A percentile compares a stretch with the other conserved stretches of the same genome.
Evolutionary conservation across 1,284 basidiomycete species (phyloP).

Genomic region (Pseudozyma sp.): DNA sequence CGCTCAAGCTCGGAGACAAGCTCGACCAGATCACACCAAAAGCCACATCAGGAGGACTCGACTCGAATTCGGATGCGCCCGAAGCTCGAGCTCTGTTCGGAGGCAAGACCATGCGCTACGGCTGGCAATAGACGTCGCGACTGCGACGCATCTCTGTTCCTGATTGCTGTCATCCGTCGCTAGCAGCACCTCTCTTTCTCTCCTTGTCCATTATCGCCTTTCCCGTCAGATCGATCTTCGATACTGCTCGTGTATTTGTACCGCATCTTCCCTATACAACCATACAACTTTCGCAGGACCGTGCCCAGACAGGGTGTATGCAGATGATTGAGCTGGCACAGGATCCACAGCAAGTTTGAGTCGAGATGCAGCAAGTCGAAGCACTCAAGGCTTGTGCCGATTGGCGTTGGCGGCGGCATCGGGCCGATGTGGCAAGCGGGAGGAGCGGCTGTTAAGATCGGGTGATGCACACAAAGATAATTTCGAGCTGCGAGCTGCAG

Average conservation of each 20-base stretch:
- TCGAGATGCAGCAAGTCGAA: too few species aligned
- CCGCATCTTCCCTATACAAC: conserved; percentile 1
- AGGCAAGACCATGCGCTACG: conserved; percentile 54
- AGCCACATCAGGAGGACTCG: conserved; percentile 50
- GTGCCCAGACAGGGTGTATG: too few species aligned
- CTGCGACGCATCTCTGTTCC: not conserved
- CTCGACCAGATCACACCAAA: conserved; percentile 69
- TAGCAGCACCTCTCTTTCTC: not conserved
- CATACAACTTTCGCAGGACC: too few species aligned
- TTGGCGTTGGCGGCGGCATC: too few species aligned
- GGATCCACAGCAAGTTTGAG: too few species aligned
- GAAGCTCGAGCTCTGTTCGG: conserved; percentile 46
- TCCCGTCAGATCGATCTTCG: not conserved
- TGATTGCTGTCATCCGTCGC: not conserved
- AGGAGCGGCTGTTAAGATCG: too few species aligned
- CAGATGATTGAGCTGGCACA: too few species aligned
- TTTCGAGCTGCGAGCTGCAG: conserved; percentile 1
- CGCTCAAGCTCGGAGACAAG: conserved; percentile 81
- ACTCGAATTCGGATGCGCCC: conserved; percentile 37
- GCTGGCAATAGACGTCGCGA: conserved; percentile 29
- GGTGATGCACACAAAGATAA: too few species aligned
- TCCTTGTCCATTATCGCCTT: not conserved
- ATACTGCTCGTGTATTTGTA: conserved; percentile 29
- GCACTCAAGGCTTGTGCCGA: too few species aligned
- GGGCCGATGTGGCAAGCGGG: too few species aligned